phyloP scores from a whole-genome alignment of 2,329 filamentous ascomycete genomes.

The Aspergillus jensenii region DNA sequence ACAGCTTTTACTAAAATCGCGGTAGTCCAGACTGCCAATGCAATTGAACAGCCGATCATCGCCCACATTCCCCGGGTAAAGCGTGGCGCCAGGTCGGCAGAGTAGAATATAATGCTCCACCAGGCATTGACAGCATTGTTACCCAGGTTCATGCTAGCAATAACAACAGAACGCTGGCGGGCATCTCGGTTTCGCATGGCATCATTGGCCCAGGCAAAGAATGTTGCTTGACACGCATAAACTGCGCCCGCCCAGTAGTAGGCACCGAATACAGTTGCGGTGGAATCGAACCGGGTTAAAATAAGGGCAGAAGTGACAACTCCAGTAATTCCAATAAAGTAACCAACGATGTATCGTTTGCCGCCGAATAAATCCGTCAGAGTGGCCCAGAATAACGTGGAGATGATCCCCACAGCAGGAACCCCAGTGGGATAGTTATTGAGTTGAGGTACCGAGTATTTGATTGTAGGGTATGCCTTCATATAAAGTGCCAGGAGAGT shows the following conservation, averaged over 20 bases:
- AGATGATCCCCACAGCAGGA: conserved; percentile 52
- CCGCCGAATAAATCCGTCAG: conserved; percentile 60
- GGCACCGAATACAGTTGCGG: conserved; percentile 59
- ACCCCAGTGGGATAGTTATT: conserved; percentile 58
- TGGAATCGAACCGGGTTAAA: conserved; percentile 54
- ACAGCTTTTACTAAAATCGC: background rate
- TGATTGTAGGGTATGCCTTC: conserved; percentile 46
- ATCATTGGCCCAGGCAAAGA: conserved; percentile 76
- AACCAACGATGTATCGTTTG: conserved; percentile 64
- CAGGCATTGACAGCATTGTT: conserved; percentile 70
- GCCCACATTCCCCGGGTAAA: conserved; percentile 54
- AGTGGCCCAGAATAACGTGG: conserved; percentile 68
- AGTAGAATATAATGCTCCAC: conserved; percentile 73
- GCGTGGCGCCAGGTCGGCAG: conserved; percentile 64
- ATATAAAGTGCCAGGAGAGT: conserved; percentile 55
- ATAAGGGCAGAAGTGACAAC: conserved; percentile 63
- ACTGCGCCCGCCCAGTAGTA: conserved; percentile 71
- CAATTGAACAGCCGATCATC: conserved; percentile 20
- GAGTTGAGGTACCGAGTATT: conserved; percentile 51
- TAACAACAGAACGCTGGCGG: conserved; percentile 63
- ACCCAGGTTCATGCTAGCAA: conserved; percentile 70
- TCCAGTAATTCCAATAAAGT: conserved; percentile 66
- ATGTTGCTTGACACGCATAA: conserved; percentile 71
- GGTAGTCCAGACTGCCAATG: background rate
- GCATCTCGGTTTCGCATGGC: conserved; percentile 64